Base-by-base conservation (phyloP, 1,139 yeast species). In the Arxiozyma telluris region DNA sequence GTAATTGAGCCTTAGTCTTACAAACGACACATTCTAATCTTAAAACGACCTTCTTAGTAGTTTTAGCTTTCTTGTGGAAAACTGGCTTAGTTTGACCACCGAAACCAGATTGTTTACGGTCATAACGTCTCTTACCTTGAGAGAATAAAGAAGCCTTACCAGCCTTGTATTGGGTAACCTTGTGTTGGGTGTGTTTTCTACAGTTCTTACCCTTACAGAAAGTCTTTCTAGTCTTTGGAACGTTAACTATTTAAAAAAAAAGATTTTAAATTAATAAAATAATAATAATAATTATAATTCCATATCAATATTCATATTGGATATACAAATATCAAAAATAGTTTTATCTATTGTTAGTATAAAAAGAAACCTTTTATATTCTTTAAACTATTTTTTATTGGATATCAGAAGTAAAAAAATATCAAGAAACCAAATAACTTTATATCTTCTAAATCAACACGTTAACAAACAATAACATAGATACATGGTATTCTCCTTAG, bases 41-140 rank as follows among this genome's bases (percentile, higher is more conserved):
- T 76, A 93, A 86, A 67, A 93, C 98, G 77, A 93, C 96, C 87
- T 93, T 93, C 90, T 93, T 93, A 84, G 99, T 93, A 71, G 98
- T 93, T 91, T 93, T 93, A 72, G 99, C 99, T 80, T 93, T 94
- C 87, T 93, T 93, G 89, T 90, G 98, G 97, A 93, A 93, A 81
- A 94, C 88, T 76, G 87, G 98, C 84, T 90, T 93, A 81, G 98
- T 93, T 83, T 93, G 99, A 88, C 99, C 99, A 88, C 99, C 99
- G 81, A 84, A 93, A 89, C 99, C 99, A 74, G 88, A 78, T 83
- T 93, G 98, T 82, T 93, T 93, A 81, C 99, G 96, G 94, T 94
- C 98, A 83, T 93, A 93, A 84, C 99, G 91, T 85, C 99, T 89
- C 91, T 94, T 94, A 86, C 99, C 99, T 83, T 93, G 98, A 71